Conservation (phyloP, 306 rosid genomes). For the Carpinus fangiana region DNA sequence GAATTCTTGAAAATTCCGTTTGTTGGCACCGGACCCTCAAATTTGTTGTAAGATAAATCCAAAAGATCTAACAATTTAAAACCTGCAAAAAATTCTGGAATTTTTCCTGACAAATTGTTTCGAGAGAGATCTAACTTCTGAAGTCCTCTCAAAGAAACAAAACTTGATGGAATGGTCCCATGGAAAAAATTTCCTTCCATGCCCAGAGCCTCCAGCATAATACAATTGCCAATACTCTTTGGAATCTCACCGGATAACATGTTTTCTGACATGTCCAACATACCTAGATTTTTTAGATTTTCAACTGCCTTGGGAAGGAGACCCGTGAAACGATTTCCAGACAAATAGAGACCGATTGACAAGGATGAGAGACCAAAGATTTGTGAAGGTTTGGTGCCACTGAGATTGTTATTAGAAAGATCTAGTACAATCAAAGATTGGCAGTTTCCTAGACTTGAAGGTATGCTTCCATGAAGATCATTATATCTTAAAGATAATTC, state of each 20-base stretch:
- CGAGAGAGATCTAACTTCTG: not conserved
- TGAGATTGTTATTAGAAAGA: not conserved
- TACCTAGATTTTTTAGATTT: not conserved
- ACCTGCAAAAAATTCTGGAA: not conserved
- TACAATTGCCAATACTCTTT: not conserved
- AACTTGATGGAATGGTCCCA: not conserved
- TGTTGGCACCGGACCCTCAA: not conserved
- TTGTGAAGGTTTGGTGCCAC: not conserved
- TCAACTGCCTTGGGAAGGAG: not conserved
- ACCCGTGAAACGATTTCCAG: not conserved
- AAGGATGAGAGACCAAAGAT: not conserved
- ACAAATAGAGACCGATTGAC: not conserved
- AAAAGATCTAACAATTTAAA: not conserved
- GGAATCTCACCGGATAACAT: not conserved
- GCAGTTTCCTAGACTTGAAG: not conserved
- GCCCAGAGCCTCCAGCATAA: not conserved
- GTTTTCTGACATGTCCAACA: not conserved
- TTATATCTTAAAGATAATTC: not conserved
- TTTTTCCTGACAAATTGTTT: not conserved
- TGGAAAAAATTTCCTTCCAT: not conserved
- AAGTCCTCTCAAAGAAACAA: not conserved
- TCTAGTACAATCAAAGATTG: not conserved
- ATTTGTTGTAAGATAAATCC: not conserved
- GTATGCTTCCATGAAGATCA: not conserved
- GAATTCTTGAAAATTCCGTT: not conserved